Base-by-base conservation (phyloP, 257 asterid genomes). In the Gynochthodes officinalis region DNA sequence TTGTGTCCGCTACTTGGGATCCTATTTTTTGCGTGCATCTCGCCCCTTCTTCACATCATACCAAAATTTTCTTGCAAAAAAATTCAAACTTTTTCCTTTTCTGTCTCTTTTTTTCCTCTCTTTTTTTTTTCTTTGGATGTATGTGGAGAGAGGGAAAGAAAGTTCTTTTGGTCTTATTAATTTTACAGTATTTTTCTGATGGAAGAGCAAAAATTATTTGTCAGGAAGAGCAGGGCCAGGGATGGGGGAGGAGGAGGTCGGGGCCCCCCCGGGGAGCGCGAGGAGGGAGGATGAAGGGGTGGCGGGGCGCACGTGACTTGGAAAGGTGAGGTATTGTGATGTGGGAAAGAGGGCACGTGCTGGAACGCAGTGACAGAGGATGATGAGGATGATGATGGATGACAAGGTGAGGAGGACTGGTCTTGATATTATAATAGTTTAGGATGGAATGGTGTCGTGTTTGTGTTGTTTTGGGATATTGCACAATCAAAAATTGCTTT, bases 1-100 rank as follows among this genome's bases (percentile, higher is more conserved):
- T 69, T 88, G 80, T 88, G 89, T 87, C 97, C 98, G 89, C 97
- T 93, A 87, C 83, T 82, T 82, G 97, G 96, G 60, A 89, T 94
- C 91, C 99, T 90, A 79, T 84, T 89, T 80, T 89, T 84, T 69
- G 97, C 96, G 77, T 85, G 96, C 99, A 94, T 94, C 87, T 86
- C 92, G 81, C 75, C 79, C 60, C 43, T 57, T 70, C 82, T 85
- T 88, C 88, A 89, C 85, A 79, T 80, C 82, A 71, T 77, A 69
- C 44, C 53, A 50, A 27, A 19, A 39, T 68, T 49, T 37, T 18
- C 63, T 15, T n/a, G 8, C 13, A 7, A 23, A 65, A 32, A 72
- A 60, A 72, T 35, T 27, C 48, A 16, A 14, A 48, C 32, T 7
- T 37, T 39, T 16, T 40, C 13, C 4, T 53, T 23, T 21, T 5